Percentiles rank a stretch among this genome's conserved stretches.
Evolutionary conservation across 768 basidiomycete species (phyloP).

Genomic region (Panellus pusillus): DNA sequence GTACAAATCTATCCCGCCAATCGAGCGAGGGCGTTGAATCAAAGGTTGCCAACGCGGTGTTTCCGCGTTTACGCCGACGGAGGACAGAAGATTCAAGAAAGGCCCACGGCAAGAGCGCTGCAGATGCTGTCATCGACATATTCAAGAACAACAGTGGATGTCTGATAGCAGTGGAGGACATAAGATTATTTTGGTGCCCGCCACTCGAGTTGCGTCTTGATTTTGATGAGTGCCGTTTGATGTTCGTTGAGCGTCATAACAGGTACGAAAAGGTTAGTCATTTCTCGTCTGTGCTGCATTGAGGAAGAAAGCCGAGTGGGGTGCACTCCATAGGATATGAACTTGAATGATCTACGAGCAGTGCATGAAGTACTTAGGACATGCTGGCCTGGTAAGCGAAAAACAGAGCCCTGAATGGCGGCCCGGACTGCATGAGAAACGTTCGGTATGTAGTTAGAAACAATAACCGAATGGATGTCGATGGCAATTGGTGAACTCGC

Average conservation of each 20-base stretch:
- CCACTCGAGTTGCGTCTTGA: conserved; percentile 37
- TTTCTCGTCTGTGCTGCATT: too few relatives aligned
- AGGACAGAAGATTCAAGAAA: conserved; percentile 42
- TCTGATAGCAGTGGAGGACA: conserved; percentile 9
- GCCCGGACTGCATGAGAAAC: too few relatives aligned
- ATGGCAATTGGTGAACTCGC: background rate
- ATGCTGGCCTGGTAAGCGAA: too few relatives aligned
- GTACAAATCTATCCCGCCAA: conserved; percentile 43
- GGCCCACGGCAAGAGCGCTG: conserved; percentile 50
- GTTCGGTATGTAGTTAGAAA: conserved; percentile 44
- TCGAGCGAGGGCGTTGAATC: conserved; percentile 41
- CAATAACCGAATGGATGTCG: conserved; percentile 25
- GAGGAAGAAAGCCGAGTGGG: too few relatives aligned
- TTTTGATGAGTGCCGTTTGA: conserved; percentile 41
- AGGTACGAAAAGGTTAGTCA: conserved; percentile 25
- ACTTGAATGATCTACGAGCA: too few relatives aligned
- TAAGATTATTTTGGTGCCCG: conserved; percentile 32
- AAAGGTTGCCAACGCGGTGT: conserved; percentile 52
- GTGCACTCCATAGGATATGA: too few relatives aligned
- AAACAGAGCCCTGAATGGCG: too few relatives aligned
- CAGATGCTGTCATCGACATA: conserved; percentile 53
- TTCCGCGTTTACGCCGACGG: conserved; percentile 43
- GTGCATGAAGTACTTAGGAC: too few relatives aligned
- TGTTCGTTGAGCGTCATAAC: conserved; percentile 37
- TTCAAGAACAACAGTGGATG: conserved; percentile 6